Conservation (phyloP, 495 filamentous ascomycete species). For the Penicillium salamii region DNA sequence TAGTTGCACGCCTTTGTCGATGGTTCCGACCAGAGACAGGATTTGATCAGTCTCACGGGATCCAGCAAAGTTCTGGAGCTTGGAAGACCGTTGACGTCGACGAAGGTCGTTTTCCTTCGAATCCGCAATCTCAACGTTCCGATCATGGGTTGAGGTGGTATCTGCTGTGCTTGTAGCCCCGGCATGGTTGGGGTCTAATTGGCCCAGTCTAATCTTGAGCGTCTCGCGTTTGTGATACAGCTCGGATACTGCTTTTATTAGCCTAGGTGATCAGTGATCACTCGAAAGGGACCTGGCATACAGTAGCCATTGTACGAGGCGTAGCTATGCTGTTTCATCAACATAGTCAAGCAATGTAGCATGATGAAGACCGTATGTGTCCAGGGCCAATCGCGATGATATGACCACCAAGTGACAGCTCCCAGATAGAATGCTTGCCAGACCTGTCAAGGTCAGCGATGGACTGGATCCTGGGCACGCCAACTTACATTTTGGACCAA, state of each 20-base stretch:
- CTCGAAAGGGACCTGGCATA: conserved; percentile 4
- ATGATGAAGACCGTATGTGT: conserved; percentile 71
- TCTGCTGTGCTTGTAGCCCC: neutral
- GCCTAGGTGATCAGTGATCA: neutral
- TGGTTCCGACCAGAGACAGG: conserved; percentile 50
- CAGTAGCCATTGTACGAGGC: conserved; percentile 71
- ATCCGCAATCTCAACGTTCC: conserved; percentile 5
- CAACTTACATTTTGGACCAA: conserved; percentile 61
- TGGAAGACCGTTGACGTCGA: neutral
- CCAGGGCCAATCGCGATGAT: conserved; percentile 72
- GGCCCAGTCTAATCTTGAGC: conserved; percentile 41
- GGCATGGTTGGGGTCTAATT: conserved; percentile 30
- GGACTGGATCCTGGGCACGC: neutral
- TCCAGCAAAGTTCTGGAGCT: conserved; percentile 4
- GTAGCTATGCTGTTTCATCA: conserved; percentile 81
- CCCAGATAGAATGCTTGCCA: conserved; percentile 65
- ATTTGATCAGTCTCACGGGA: conserved; percentile 39
- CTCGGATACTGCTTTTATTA: conserved; percentile 48
- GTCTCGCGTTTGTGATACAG: conserved; percentile 47
- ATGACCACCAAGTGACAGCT: conserved; percentile 55
- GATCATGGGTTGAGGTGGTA: neutral
- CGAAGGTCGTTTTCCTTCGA: conserved; percentile 1
- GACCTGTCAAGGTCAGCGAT: conserved; percentile 23
- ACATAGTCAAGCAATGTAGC: conserved; percentile 64
- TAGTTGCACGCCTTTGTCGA: conserved; percentile 54